These are phyloP conservation scores for Ascoidea asiatica DNA, from an alignment of 805 yeast species.

Conservation along the genomic window DNA sequence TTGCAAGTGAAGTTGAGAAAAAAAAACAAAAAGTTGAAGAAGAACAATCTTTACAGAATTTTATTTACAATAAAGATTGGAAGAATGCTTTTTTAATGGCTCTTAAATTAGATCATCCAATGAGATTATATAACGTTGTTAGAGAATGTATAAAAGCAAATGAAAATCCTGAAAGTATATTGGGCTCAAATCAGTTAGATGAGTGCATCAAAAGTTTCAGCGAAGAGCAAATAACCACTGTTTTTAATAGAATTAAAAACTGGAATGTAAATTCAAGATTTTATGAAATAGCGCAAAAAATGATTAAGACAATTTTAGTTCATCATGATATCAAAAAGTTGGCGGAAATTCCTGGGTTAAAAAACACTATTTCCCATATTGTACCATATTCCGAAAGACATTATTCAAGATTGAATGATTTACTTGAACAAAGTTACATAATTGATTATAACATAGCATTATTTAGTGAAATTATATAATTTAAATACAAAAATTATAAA, in stretches of 20 bases:
- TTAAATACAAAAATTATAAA: too few species aligned
- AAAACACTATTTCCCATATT: constrained; percentile 57
- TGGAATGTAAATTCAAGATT: constrained; percentile 90
- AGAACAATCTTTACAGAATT: constrained; percentile 78
- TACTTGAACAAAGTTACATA: constrained; percentile 75
- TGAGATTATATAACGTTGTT: constrained; percentile 70
- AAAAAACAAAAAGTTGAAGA: constrained; percentile 56
- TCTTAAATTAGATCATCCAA: constrained; percentile 77
- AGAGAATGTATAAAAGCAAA: constrained; percentile 23
- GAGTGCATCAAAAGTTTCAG: constrained; percentile 41
- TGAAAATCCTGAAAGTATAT: constrained; percentile 32
- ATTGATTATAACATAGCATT: constrained; percentile 62
- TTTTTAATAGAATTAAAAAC: constrained; percentile 72
- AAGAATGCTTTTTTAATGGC: constrained; percentile 79
- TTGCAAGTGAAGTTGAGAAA: constrained; percentile 25
- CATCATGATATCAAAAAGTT: constrained; percentile 41
- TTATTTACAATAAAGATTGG: constrained; percentile 66
- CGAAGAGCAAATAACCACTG: constrained; percentile 40
- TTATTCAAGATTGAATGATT: constrained; percentile 56
- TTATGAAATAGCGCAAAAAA: constrained; percentile 67
- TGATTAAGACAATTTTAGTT: constrained; percentile 51
- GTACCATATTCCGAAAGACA: constrained; percentile 87
- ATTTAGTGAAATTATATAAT: too few species aligned
- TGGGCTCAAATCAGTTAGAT: constrained; percentile 48
- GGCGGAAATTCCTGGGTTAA: constrained; percentile 52